Percentiles rank a stretch among this genome's conserved stretches.
Conservation (phyloP, 805 yeast species). For the Yamadazyma insecticola region DNA sequence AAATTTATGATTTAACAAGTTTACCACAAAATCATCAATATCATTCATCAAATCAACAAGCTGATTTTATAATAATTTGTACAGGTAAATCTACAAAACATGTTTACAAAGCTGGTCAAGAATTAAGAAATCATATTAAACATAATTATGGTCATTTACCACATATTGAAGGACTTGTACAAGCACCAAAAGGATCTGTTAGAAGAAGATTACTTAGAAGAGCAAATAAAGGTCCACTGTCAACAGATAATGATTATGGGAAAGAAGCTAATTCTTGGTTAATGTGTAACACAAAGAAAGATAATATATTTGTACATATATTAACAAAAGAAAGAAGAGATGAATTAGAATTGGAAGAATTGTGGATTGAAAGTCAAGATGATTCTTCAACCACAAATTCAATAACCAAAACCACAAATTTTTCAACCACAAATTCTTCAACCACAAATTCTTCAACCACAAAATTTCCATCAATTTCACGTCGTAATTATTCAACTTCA, state of each 20-base stretch:
- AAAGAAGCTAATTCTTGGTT: slow-evolving; percentile 72
- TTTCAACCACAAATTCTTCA: not conserved
- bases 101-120: slow-evolving; percentile 62
- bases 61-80: slow-evolving; percentile 47
- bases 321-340: slow-evolving; percentile 66
- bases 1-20: slow-evolving; percentile 59
- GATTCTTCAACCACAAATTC: slow-evolving; percentile 19
- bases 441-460: too few relatives aligned
- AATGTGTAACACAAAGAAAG: slow-evolving; percentile 54
- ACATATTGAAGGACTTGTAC: slow-evolving; percentile 65
- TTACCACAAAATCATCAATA: slow-evolving; percentile 27
- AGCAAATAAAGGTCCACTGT: slow-evolving; percentile 49
- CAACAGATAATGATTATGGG: slow-evolving; percentile 55
- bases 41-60: slow-evolving; percentile 21
- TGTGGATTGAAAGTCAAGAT: slow-evolving; percentile 42
- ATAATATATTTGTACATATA: slow-evolving; percentile 65
- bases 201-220: slow-evolving; percentile 42
- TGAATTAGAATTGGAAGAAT: slow-evolving; percentile 63
- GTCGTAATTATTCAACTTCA: not conserved
- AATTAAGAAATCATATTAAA: slow-evolving; percentile 56
- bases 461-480: not conserved
- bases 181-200: slow-evolving; percentile 44
- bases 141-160: slow-evolving; percentile 38
- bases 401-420: not conserved
- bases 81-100: slow-evolving; percentile 79